phyloP scores from a whole-genome alignment of 768 basidiomycete genomes.

The Pulveroboletus ravenelii region DNA sequence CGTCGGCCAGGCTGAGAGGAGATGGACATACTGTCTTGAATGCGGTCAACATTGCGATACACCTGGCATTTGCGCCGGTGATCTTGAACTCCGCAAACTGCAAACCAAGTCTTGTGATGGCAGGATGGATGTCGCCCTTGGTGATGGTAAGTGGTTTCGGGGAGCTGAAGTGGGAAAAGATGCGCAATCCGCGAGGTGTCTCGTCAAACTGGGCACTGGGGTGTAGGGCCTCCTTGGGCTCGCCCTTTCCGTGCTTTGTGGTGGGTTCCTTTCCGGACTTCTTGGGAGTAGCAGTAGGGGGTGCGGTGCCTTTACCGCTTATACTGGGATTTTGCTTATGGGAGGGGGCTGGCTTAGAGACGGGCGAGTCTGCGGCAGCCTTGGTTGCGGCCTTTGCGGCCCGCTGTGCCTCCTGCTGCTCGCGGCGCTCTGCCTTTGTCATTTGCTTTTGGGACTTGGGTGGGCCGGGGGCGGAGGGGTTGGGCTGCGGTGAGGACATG shows the following conservation, averaged over 20 bases:
- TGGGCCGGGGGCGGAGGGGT: not conserved
- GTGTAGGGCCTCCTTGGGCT: slow-evolving; percentile 23
- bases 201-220: slow-evolving; percentile 33
- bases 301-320: slow-evolving; percentile 15
- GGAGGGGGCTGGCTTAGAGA: slow-evolving; percentile 28
- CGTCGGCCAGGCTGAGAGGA: not conserved
- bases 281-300: slow-evolving; percentile 17
- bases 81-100: slow-evolving; percentile 91
- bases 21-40: slow-evolving; percentile 75
- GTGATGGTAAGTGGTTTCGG: slow-evolving; percentile 50
- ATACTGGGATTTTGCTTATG: slow-evolving; percentile 22
- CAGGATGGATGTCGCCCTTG: slow-evolving; percentile 90
- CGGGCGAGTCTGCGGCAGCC: slow-evolving; percentile 24
- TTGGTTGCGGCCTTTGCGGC: slow-evolving; percentile 64
- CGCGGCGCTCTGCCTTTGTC: slow-evolving; percentile 77
- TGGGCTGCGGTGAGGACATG: slow-evolving; percentile 7
- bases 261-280: slow-evolving; percentile 23
- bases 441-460: slow-evolving; percentile 60
- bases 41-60: slow-evolving; percentile 85
- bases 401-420: slow-evolving; percentile 73
- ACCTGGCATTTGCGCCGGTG: slow-evolving; percentile 91
- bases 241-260: slow-evolving; percentile 21
- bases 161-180: slow-evolving; percentile 82
- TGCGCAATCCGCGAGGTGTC: slow-evolving; percentile 58
- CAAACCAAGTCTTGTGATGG: slow-evolving; percentile 78